Conservation (phyloP, 2,329 filamentous ascomycete genomes). For the Thielaviopsis punctulata region DNA sequence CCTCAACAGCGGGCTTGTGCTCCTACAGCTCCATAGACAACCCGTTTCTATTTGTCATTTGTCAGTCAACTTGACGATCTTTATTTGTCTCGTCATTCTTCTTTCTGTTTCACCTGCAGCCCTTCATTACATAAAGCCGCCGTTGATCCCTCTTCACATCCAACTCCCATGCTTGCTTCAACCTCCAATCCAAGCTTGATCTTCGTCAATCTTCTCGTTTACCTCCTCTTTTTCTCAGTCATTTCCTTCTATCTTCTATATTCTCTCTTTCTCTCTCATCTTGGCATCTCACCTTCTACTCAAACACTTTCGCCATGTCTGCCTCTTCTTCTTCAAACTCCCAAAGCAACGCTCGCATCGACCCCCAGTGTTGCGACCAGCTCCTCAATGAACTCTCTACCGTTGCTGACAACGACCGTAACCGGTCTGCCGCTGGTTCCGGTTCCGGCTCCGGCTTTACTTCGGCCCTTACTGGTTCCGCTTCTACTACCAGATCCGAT, state of each 20-base stretch:
- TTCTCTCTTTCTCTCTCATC: neutral
- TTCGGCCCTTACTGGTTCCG: neutral
- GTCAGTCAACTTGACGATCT: too few relatives aligned
- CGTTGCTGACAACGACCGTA: slow-evolving; percentile 5
- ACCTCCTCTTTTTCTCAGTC: neutral
- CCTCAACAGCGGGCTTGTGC: too few relatives aligned
- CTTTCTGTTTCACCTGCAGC: too few relatives aligned
- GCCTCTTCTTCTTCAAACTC: neutral
- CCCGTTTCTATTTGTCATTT: too few relatives aligned
- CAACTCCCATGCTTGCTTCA: too few relatives aligned
- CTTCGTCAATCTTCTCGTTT: neutral
- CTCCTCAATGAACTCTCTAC: slow-evolving; percentile 10
- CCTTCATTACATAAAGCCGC: too few relatives aligned
- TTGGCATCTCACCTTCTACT: neutral
- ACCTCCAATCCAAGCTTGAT: too few relatives aligned
- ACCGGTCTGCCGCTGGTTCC: neutral
- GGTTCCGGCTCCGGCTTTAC: neutral
- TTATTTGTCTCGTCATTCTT: too few relatives aligned
- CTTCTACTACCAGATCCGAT: neutral
- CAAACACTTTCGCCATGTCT: neutral
- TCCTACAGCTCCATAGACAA: too few relatives aligned
- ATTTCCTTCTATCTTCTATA: neutral
- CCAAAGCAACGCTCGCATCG: slow-evolving; percentile 4
- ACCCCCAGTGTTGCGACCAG: slow-evolving; percentile 9
- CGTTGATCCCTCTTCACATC: too few relatives aligned